Percentiles rank a stretch among this genome's conserved stretches.
Evolutionary conservation across 2,329 filamentous ascomycete genomes (phyloP).

Genomic region (Monilinia polystroma): DNA sequence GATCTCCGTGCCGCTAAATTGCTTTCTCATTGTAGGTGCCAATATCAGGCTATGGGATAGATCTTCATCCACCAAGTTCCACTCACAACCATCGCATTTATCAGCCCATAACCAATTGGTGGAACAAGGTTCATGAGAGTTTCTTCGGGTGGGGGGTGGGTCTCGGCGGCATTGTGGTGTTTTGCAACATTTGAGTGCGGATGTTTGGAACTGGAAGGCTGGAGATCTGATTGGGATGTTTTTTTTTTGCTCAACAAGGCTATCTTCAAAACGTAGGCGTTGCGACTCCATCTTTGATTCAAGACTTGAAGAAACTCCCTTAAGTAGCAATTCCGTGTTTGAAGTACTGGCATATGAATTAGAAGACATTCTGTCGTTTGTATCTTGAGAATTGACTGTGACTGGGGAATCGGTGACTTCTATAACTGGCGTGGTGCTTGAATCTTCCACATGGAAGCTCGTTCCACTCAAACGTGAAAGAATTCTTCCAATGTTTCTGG

Average conservation of each 20-base stretch:
- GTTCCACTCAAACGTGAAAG: neutral
- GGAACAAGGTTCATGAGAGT: neutral
- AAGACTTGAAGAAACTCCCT: neutral
- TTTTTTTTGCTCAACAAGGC: neutral
- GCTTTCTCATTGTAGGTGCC: neutral
- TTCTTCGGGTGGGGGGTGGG: neutral
- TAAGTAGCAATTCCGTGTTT: neutral
- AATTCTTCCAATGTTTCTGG: neutral
- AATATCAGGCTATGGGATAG: neutral
- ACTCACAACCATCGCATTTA: neutral
- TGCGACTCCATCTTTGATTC: neutral
- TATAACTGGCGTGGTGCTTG: no score
- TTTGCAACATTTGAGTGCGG: neutral
- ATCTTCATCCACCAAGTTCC: neutral
- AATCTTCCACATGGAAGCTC: no score
- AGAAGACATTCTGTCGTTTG: neutral
- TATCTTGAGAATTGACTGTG: neutral
- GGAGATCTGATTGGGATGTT: no score
- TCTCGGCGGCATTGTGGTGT: no score
- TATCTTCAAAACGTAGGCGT: neutral
- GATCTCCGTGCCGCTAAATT: neutral
- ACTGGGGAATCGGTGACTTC: neutral
- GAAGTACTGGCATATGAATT: neutral
- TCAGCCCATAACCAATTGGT: neutral
- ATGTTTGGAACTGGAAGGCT: neutral